phyloP scores from a whole-genome alignment of 441 rosid genomes.

The Gossypium aridum region DNA sequence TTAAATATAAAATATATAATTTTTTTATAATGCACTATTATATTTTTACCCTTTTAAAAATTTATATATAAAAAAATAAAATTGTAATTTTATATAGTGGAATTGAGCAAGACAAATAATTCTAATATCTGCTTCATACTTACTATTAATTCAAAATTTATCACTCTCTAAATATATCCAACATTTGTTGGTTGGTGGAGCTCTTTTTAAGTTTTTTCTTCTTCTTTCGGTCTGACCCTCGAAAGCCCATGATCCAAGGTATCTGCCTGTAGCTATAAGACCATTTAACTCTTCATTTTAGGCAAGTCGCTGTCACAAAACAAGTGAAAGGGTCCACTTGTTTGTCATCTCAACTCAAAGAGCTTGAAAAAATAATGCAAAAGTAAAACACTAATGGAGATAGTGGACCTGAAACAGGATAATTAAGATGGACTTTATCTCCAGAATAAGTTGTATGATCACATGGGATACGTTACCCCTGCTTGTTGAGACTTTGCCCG shows the following conservation, averaged over 20 bases:
- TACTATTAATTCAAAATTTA: too few relatives aligned
- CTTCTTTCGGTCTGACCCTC: too few relatives aligned
- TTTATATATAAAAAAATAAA: too few relatives aligned
- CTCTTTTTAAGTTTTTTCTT: too few relatives aligned
- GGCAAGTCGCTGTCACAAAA: not conserved
- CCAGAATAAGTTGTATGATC: not conserved
- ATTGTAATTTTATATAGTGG: too few relatives aligned
- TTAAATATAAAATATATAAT: too few relatives aligned
- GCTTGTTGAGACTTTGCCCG: not conserved
- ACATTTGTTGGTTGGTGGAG: too few relatives aligned
- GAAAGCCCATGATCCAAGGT: not conserved
- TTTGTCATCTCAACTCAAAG: not conserved
- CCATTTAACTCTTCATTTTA: not conserved
- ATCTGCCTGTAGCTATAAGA: not conserved
- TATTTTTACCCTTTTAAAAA: too few relatives aligned
- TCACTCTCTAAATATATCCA: too few relatives aligned
- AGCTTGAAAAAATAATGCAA: not conserved
- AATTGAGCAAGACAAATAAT: too few relatives aligned
- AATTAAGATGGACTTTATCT: not conserved
- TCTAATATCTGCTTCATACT: too few relatives aligned
- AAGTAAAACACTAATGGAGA: not conserved
- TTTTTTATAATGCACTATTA: too few relatives aligned
- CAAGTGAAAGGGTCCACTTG: not conserved
- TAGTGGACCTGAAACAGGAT: not conserved
- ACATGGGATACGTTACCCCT: not conserved